Evolutionary conservation across 1,284 basidiomycete species (phyloP), one percentile per base, ranked within the genome.

Genomic region (Cryptococcus maquisensis): DNA sequence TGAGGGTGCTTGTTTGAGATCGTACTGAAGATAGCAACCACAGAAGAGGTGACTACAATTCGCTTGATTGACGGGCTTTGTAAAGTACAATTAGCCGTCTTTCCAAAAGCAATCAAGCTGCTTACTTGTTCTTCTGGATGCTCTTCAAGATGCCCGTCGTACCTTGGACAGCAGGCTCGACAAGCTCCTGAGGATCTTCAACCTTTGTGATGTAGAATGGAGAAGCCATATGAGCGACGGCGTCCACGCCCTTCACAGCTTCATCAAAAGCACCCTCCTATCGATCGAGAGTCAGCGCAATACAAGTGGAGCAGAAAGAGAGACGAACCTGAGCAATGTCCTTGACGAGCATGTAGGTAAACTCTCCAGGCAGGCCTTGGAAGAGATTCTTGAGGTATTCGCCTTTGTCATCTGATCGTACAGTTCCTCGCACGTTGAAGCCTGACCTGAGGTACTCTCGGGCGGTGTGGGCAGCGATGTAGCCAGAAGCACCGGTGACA

Each of bases 201-300:
- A 65, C 65, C 44, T 68, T 52, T 7, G 41, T 57, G 54, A 65
- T 57, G 63, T 71, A 65, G 69, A 72, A 72, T 1, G 67, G 68
- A 16, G 57, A 59, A 44, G 63, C 63, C 42, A 61, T 51, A 47
- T 59, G 55, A 16, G 69, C 64, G 18, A 87, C 81, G 2, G 77
- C 84, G 60, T 84, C 82, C 4, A 87, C 81, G 7, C 78, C 84
- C 64, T 82, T 82, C 35, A 86, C 83, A 1, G 83, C 84, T 43
- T 84, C 81, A 64, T 86, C 84, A 61, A 86, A 87, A 1, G 81
- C 83, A 23, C 82, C 83, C n/a, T 81, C 79, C 81, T 82, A 28
- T 20, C 28, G 28, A 32, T 32, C 10, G 28, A 32, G 28, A 32
- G 28, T 32, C 7, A 32, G 4, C 28, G 2, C 28, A 10, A 8